phyloP scores from a whole-genome alignment of 306 rosid species.

The Lathyrus aphaca region DNA sequence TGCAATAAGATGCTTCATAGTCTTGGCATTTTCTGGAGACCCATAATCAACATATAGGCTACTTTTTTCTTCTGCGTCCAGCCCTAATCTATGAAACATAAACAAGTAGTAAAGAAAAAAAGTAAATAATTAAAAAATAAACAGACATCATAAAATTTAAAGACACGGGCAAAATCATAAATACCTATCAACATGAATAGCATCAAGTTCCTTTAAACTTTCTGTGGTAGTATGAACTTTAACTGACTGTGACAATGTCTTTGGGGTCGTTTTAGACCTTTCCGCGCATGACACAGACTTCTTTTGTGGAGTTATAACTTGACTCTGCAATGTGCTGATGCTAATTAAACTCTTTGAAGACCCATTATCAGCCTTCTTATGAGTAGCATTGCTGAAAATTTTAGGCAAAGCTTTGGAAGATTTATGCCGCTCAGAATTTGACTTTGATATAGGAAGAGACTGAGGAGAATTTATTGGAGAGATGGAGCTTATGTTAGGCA shows the following conservation, averaged over 20 bases:
- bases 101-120: slow-evolving; percentile 10
- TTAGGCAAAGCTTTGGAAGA: slow-evolving; percentile 51
- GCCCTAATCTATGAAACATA: slow-evolving; percentile 53
- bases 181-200: slow-evolving; percentile 59
- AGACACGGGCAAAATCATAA: slow-evolving; percentile 18
- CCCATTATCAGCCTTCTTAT: slow-evolving; percentile 52
- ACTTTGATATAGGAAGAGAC: slow-evolving; percentile 23
- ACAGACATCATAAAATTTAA: slow-evolving; percentile 1
- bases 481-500: too few species aligned
- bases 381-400: slow-evolving; percentile 49
- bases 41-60: slow-evolving; percentile 50
- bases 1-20: slow-evolving; percentile 88
- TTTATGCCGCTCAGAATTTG: slow-evolving; percentile 54
- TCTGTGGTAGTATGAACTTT: slow-evolving; percentile 54
- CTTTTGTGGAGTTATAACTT: slow-evolving; percentile 47
- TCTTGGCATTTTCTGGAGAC: slow-evolving; percentile 60
- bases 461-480: too few species aligned
- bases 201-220: slow-evolving; percentile 49
- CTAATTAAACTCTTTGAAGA: slow-evolving; percentile 53
- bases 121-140: slow-evolving; percentile 11
- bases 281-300: slow-evolving; percentile 56
- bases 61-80: slow-evolving; percentile 51
- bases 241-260: slow-evolving; percentile 38
- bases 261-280: slow-evolving; percentile 55
- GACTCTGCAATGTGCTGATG: slow-evolving; percentile 54